Base-by-base conservation (phyloP, 495 filamentous ascomycete species). In the Parathielavia hyrcaniae region DNA sequence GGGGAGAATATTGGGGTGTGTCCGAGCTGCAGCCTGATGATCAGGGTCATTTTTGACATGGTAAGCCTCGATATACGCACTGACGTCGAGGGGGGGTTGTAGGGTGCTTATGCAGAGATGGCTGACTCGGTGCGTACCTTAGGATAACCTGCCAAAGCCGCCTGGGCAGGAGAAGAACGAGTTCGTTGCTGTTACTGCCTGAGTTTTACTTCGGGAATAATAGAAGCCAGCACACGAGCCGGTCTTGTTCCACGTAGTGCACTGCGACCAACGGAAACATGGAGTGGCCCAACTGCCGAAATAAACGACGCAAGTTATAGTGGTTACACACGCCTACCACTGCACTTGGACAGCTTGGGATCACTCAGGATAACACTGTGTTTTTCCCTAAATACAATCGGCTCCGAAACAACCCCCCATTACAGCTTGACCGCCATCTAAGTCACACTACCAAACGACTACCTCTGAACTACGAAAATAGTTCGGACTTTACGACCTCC, bases 21-120 rank as follows among this genome's bases (percentile, higher is more conserved):
- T 69, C 95, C 93, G 14, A 96, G 90, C 64, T 98, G 93, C 71
- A 95, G 89, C 66, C 71, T 98, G 73, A 95, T 95, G 88, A 97
- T 98, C 55, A 76, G 85, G 59, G 91, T 98, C 40, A 91, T 98
- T 46, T 98, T 90, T 65, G 93, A 97, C 61, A 64, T 78, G 67
- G 91, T 96, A 67, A 66, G 86, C 78, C 20, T 58, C 8, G 20
- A 2, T 10, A n/a, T n/a, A n/a, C n/a, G n/a, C n/a, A n/a, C n/a
- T n/a, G n/a, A n/a, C n/a, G n/a, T n/a, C n/a, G 20, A 44, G 38
- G n/a, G 9, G 7, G 11, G 1, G 44, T 40, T 16, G 35, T 5
- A 43, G 16, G 50, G 36, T 23, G 12, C 6, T 6, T 32, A 39
- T 23, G 16, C 14, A 38, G 10, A 16, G 19, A 16, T n/a, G 5